These are phyloP conservation scores for Vachellia pachyceras DNA, from an alignment of 306 rosid species.

Conservation along the genomic window DNA sequence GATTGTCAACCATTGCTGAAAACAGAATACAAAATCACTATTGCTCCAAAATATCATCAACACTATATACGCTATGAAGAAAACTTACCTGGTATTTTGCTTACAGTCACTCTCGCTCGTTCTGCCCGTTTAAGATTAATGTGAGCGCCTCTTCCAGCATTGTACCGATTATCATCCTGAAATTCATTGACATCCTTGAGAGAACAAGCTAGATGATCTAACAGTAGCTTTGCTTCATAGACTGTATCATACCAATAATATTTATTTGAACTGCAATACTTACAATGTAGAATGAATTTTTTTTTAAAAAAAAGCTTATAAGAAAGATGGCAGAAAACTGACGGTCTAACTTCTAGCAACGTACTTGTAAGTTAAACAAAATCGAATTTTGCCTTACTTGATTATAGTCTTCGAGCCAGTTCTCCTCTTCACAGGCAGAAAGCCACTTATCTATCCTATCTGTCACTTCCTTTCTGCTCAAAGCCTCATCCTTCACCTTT, in stretches of 20 bases:
- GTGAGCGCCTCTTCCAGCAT: conserved; percentile 93
- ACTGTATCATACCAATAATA: conserved; percentile 19
- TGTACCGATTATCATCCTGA: conserved; percentile 89
- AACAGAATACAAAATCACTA: conserved; percentile 44
- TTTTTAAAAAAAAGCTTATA: too few relatives aligned
- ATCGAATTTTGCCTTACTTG: conserved; percentile 62
- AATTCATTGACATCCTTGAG: conserved; percentile 35
- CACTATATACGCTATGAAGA: conserved; percentile 19
- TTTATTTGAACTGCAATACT: conserved; percentile 22
- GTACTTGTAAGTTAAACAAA: background rate
- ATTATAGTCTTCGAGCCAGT: conserved; percentile 93
- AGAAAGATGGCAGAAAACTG: background rate
- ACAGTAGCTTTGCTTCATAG: background rate
- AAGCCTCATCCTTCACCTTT: conserved; percentile 82
- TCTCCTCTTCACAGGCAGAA: conserved; percentile 94
- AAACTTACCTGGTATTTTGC: conserved; percentile 87
- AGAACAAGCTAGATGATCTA: conserved; percentile 37
- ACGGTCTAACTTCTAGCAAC: conserved; percentile 7
- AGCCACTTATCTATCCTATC: conserved; percentile 95
- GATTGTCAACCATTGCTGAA: conserved; percentile 89
- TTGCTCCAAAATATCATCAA: conserved; percentile 26
- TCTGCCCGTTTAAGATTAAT: conserved; percentile 96
- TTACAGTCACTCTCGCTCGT: conserved; percentile 81
- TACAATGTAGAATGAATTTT: too few relatives aligned
- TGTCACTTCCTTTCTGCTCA: conserved; percentile 82